Conservation (phyloP, 345 rosid species). For the Eucalyptus marginata region DNA sequence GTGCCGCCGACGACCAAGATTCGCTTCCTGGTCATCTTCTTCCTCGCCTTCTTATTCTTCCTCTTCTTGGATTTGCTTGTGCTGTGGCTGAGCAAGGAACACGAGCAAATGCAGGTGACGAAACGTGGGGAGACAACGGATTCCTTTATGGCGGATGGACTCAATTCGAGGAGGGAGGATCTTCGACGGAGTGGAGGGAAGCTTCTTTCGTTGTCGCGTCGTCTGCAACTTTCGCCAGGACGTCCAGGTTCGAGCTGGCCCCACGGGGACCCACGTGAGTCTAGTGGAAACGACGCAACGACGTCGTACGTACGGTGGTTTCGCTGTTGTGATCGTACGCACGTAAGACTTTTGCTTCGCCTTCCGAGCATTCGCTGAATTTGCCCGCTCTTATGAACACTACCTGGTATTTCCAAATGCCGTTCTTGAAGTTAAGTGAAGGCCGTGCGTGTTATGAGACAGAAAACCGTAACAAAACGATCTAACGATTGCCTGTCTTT, state of each 20-base stretch:
- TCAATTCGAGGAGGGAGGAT: background rate
- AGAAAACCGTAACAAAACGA: background rate
- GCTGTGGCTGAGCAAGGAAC: background rate
- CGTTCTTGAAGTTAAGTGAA: background rate
- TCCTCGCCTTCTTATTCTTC: background rate
- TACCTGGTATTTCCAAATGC: background rate
- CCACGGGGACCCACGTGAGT: background rate
- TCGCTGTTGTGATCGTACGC: background rate
- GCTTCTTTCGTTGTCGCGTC: background rate
- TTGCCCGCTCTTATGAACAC: background rate
- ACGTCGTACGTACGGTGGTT: background rate
- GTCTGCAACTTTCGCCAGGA: background rate
- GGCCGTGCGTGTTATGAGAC: background rate
- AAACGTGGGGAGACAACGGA: background rate
- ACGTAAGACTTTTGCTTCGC: background rate
- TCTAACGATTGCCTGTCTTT: background rate
- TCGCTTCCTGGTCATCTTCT: constrained; percentile 31
- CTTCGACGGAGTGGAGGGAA: background rate
- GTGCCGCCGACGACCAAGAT: constrained; percentile 80
- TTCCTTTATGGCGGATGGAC: background rate
- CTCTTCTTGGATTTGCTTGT: background rate
- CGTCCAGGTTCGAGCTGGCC: background rate
- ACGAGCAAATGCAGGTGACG: background rate
- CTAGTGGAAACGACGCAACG: background rate
- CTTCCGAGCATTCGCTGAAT: background rate